A percentile compares a stretch with the other conserved stretches of the same genome.
phyloP scores from a whole-genome alignment of 75 land plant genomes.

The Pseudotsuga menziesii region DNA sequence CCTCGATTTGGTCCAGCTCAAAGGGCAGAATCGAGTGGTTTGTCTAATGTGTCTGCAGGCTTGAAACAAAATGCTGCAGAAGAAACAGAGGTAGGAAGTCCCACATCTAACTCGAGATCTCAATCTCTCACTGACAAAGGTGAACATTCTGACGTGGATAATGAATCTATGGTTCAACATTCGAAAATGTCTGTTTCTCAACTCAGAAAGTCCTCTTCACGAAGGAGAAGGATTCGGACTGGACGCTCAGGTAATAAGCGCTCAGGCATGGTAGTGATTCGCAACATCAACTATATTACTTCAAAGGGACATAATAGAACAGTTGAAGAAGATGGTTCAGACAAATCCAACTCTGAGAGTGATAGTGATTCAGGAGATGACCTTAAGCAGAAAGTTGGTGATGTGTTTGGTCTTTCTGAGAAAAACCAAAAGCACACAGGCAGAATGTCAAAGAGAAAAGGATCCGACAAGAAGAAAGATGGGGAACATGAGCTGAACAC shows the following conservation, averaged over 20 bases:
- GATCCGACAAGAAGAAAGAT: constrained; percentile 15
- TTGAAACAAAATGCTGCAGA: constrained; percentile 1
- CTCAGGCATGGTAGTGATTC: constrained; percentile 71
- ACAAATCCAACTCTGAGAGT: constrained; percentile 30
- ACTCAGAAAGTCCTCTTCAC: constrained; percentile 21
- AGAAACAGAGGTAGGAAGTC: neutral
- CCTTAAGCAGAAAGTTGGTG: constrained; percentile 1
- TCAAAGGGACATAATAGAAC: constrained; percentile 33
- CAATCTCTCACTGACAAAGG: constrained; percentile 21
- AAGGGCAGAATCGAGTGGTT: constrained; percentile 33
- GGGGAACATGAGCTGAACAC: constrained; percentile 26
- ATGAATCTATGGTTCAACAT: constrained; percentile 17
- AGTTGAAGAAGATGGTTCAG: constrained; percentile 37
- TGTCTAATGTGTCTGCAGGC: constrained; percentile 1
- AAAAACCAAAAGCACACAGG: constrained; percentile 35
- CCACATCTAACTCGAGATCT: constrained; percentile 15
- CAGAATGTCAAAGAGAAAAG: constrained; percentile 29
- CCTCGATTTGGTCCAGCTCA: constrained; percentile 23
- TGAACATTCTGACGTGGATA: constrained; percentile 16
- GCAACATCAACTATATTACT: constrained; percentile 82
- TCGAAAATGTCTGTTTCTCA: neutral
- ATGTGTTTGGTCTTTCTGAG: constrained; percentile 20
- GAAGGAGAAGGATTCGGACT: constrained; percentile 69
- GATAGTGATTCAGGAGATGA: constrained; percentile 40
- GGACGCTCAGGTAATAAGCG: constrained; percentile 55